Evolutionary conservation across 768 basidiomycete genomes (phyloP), one percentile per base, ranked within the genome.

Genomic region (Mycena olivaceomarginata): DNA sequence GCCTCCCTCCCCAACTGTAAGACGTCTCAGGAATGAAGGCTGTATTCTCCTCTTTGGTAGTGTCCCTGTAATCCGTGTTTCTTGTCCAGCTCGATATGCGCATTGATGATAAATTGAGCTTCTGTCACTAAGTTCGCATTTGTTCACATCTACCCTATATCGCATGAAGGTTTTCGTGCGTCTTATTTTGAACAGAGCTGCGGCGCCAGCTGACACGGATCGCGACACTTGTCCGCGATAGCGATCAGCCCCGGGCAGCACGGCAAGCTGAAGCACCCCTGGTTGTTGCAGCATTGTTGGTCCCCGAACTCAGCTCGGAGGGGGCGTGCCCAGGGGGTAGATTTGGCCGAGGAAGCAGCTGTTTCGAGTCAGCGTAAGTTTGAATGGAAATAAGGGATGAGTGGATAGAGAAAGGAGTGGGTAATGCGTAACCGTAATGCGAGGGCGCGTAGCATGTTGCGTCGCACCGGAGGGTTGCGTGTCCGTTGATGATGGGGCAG

Each of bases 401-500:
- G 18, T 20, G 20, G 9, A 57, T 13, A 4, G 1, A 46, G 39
- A 59, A 4, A 18, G 9, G 16, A 60, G 68, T 25, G 25, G 25
- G 25, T 20, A 13, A 12, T 31, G 11, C 59, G 16, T 62, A 72
- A 62, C 8, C 40, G 37, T 72, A 72, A 40, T 72, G 63, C 2
- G 51, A n/a, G 9, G 71, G 71, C 1, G 20, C 39, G n/a, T 64
- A 72, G 53, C 71, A 72, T 1, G 48, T 25, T 4, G 48, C 62
- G 18, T 46, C 71, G 20, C 71, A 72, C 5, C 37, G 22, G 40
- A 72, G 57, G 31, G 51, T 65, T 4, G 63, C 51, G 0, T 39
- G 1, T 4, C 71, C 62, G 40, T 57, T 18, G 39, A 72, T 45
- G 40, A 72, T 56, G 16, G 71, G 63, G 18, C 71, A 72, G 63